Evolutionary conservation across 2,329 filamentous ascomycete genomes (phyloP).

Genomic region (Anthostomella pinea): DNA sequence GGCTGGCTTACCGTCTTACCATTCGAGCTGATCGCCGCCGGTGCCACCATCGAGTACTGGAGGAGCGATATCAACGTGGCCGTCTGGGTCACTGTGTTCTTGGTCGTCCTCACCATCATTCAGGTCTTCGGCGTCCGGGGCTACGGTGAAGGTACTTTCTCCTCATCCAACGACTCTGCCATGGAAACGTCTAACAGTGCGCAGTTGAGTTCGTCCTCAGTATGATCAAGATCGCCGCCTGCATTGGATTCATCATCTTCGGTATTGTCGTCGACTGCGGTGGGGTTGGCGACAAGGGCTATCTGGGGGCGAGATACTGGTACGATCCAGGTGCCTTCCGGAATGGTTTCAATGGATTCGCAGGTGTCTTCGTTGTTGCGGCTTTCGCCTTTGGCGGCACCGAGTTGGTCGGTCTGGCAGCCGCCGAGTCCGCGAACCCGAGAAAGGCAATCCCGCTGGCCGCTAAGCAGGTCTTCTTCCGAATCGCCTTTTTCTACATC

Average conservation of each 20-base stretch:
- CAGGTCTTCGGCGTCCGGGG: slow-evolving; percentile 56
- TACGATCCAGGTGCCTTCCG: slow-evolving; percentile 53
- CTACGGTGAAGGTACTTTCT: slow-evolving; percentile 46
- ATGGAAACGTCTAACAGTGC: slow-evolving; percentile 12
- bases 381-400: slow-evolving; percentile 52
- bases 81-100: slow-evolving; percentile 56
- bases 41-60: slow-evolving; percentile 55
- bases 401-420: slow-evolving; percentile 51
- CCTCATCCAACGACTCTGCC: slow-evolving; percentile 9
- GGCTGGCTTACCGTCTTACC: slow-evolving; percentile 49
- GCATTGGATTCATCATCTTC: slow-evolving; percentile 62
- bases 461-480: slow-evolving; percentile 54
- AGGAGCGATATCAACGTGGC: slow-evolving; percentile 46
- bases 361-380: slow-evolving; percentile 49
- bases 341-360: slow-evolving; percentile 50
- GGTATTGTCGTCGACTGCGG: slow-evolving; percentile 59
- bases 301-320: slow-evolving; percentile 62
- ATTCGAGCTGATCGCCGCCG: slow-evolving; percentile 53
- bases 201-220: slow-evolving; percentile 56
- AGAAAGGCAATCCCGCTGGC: slow-evolving; percentile 47
- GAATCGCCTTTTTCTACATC: slow-evolving; percentile 52
- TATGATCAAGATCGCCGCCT: slow-evolving; percentile 56
- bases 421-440: slow-evolving; percentile 50
- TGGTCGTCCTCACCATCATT: slow-evolving; percentile 48
- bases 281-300: slow-evolving; percentile 53